These are phyloP conservation scores for Aspergillus steynii DNA, from an alignment of 495 filamentous ascomycete species.

Conservation along the genomic window DNA sequence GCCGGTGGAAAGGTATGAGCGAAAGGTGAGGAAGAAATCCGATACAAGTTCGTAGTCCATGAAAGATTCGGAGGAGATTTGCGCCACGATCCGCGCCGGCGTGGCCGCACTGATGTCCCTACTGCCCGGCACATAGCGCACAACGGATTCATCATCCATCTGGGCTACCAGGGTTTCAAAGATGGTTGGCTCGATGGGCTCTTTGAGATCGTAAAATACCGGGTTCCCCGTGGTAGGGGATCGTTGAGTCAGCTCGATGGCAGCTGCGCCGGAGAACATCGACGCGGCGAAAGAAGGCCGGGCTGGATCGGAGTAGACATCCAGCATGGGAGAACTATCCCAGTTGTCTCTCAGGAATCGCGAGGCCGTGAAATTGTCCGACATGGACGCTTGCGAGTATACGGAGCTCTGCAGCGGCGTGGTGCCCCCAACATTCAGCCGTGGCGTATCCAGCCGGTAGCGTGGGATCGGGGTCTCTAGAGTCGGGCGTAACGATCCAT, in stretches of 20 bases:
- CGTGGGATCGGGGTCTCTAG: conserved; percentile 83
- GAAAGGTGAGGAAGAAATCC: conserved; percentile 97
- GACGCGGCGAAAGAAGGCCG: conserved; percentile 42
- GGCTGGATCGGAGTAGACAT: conserved; percentile 27
- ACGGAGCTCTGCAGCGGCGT: conserved; percentile 77
- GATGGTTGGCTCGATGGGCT: conserved; percentile 58
- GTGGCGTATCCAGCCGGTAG: conserved; percentile 80
- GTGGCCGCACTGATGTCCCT: conserved; percentile 86
- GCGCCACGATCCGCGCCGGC: conserved; percentile 88
- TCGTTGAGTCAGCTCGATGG: conserved; percentile 36
- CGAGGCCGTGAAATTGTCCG: conserved; percentile 56
- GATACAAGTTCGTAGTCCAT: conserved; percentile 97
- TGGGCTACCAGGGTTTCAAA: conserved; percentile 75
- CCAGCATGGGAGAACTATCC: conserved; percentile 22
- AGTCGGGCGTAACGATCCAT: conserved; percentile 55
- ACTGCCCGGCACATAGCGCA: conserved; percentile 72
- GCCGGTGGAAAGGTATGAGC: conserved; percentile 72
- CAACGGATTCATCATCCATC: conserved; percentile 76
- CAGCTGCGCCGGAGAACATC: conserved; percentile 50
- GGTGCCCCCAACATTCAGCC: conserved; percentile 76
- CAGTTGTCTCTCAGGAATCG: conserved; percentile 31
- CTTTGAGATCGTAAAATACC: conserved; percentile 43
- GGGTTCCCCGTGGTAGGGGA: conserved; percentile 36
- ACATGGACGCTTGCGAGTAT: conserved; percentile 53
- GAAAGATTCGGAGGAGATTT: conserved; percentile 94